Percentiles rank a stretch among this genome's conserved stretches.
Evolutionary conservation across 768 basidiomycete genomes (phyloP).

Genomic region (Asterophora lycoperdoides): DNA sequence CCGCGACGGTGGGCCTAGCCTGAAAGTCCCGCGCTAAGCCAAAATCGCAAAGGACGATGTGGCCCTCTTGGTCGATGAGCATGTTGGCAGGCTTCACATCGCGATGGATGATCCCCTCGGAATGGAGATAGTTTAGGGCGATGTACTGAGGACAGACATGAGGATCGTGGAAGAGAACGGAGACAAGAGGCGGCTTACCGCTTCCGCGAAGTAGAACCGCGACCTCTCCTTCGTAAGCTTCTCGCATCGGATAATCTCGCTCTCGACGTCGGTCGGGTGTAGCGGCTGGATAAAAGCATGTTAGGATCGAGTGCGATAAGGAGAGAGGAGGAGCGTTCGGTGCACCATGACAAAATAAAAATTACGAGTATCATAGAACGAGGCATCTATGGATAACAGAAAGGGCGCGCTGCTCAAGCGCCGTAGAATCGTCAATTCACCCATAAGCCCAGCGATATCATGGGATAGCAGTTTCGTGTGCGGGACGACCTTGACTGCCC

Average conservation of each 20-base stretch:
- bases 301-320: not conserved
- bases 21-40: constrained; percentile 29
- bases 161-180: not conserved
- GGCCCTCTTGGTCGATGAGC: constrained; percentile 27
- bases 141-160: constrained; percentile 21
- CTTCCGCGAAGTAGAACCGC: constrained; percentile 32
- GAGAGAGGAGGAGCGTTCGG: not conserved
- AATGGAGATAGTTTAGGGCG: constrained; percentile 28
- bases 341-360: constrained; percentile 15
- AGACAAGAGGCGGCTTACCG: constrained; percentile 19
- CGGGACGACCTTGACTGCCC: constrained; percentile 15
- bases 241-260: constrained; percentile 26
- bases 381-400: constrained; percentile 11
- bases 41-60: constrained; percentile 30
- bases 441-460: not conserved
- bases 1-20: constrained; percentile 20
- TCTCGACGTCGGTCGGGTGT: constrained; percentile 29
- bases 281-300: constrained; percentile 15
- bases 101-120: constrained; percentile 30
- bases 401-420: not conserved
- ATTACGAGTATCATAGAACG: constrained; percentile 13
- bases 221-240: constrained; percentile 21
- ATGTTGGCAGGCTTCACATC: constrained; percentile 35
- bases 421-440: constrained; percentile 11
- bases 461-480: not conserved